Evolutionary conservation across 2,329 filamentous ascomycete genomes (phyloP).

Genomic region (Aureobasidium sp.): DNA sequence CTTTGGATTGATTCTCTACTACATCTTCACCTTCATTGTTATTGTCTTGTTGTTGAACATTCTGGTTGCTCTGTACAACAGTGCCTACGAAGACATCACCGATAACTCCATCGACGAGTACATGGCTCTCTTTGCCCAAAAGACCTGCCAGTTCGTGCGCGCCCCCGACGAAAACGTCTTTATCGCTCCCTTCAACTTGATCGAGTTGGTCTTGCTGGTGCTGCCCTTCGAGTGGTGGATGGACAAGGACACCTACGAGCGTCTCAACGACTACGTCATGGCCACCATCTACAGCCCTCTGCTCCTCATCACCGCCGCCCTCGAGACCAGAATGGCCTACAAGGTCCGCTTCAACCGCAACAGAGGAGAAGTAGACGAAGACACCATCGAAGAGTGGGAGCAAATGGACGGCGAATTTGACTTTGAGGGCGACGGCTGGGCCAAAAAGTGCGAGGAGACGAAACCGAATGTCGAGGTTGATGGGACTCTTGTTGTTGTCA

Average conservation of each 20-base stretch:
- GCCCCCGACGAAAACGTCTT: conserved; percentile 98
- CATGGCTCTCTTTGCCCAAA: conserved; percentile 84
- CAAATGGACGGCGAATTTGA: conserved; percentile 65
- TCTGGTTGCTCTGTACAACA: conserved; percentile 94
- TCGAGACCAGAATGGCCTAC: conserved; percentile 60
- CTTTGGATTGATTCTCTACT: conserved; percentile 92
- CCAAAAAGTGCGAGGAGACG: conserved; percentile 66
- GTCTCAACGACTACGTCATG: conserved; percentile 86
- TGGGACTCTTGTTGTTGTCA: conserved; percentile 60
- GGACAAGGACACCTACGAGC: conserved; percentile 62
- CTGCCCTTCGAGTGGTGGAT: conserved; percentile 96
- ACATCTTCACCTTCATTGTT: conserved; percentile 94
- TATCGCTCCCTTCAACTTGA: conserved; percentile 88
- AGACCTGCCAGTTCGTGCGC: conserved; percentile 93
- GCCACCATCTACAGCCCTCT: conserved; percentile 75
- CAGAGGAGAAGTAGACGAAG: conserved; percentile 82
- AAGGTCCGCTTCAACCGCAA: conserved; percentile 66
- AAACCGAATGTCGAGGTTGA: conserved; percentile 80
- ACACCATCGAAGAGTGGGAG: conserved; percentile 88
- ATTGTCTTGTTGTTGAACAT: conserved; percentile 94
- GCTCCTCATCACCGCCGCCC: conserved; percentile 53
- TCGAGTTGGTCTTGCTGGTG: conserved; percentile 75
- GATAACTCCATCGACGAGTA: conserved; percentile 92
- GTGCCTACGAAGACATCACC: conserved; percentile 90
- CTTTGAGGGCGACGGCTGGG: conserved; percentile 79